These are phyloP conservation scores for Candida andamanensis DNA, from an alignment of 805 yeast species.

Conservation along the genomic window DNA sequence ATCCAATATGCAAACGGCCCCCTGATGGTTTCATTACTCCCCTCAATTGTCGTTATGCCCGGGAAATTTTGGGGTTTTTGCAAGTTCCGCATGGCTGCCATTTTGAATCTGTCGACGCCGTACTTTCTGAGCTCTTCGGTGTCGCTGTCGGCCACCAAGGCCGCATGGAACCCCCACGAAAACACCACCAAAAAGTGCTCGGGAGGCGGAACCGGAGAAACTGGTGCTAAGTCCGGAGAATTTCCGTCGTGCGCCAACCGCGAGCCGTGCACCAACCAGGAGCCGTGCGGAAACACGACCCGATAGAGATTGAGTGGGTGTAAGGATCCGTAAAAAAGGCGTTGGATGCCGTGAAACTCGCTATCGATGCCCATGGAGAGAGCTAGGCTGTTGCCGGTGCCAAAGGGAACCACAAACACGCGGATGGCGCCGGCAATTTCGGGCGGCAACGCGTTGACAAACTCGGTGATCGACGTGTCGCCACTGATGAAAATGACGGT, in stretches of 20 bases:
- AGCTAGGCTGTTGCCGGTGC: constrained; percentile 83
- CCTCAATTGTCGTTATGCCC: constrained; percentile 29
- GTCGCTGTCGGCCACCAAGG: constrained; percentile 77
- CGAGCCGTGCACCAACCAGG: not conserved
- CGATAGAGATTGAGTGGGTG: constrained; percentile 37
- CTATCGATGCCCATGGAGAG: constrained; percentile 46
- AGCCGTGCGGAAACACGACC: constrained; percentile 35
- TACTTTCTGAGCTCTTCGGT: constrained; percentile 56
- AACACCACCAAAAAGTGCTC: constrained; percentile 65
- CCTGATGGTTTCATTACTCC: constrained; percentile 4
- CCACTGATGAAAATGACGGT: constrained; percentile 71
- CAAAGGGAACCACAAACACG: constrained; percentile 56
- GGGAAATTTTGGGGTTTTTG: constrained; percentile 45
- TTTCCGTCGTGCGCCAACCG: not conserved
- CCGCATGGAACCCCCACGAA: constrained; percentile 85
- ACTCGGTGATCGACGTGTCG: constrained; percentile 79
- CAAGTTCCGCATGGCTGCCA: constrained; percentile 60
- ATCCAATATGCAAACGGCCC: constrained; percentile 58
- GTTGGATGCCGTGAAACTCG: constrained; percentile 14
- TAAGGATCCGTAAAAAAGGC: constrained; percentile 12
- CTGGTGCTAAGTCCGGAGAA: constrained; percentile 8
- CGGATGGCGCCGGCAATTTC: constrained; percentile 11
- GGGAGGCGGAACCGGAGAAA: no score
- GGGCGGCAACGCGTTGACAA: constrained; percentile 47
- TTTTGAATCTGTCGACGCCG: constrained; percentile 63